These are phyloP conservation scores for Penicillium sp. DNA, from an alignment of 2,329 filamentous ascomycete genomes.

Conservation along the genomic window DNA sequence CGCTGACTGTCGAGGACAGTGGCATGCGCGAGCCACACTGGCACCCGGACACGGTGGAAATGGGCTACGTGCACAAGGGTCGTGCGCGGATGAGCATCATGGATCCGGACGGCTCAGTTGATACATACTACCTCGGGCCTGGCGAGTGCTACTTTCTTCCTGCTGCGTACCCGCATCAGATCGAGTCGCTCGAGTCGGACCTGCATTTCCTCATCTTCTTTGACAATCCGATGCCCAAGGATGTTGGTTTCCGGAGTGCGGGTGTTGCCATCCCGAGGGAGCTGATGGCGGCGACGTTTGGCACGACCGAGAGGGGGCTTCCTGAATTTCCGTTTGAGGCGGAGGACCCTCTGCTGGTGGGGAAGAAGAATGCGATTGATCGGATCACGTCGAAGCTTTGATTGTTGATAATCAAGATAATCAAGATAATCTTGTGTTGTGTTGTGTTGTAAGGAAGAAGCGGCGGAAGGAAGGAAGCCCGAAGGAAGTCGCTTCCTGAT, in stretches of 20 bases:
- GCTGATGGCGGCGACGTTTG: not conserved
- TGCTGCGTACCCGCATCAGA: not conserved
- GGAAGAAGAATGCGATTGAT: not conserved
- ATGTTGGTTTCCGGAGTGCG: not conserved
- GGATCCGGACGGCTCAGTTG: not conserved
- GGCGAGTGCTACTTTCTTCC: not conserved
- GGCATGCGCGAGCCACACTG: not conserved
- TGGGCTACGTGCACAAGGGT: not conserved
- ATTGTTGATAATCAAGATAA: no score
- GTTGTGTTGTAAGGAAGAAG: no score
- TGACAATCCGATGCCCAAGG: not conserved
- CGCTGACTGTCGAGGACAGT: not conserved
- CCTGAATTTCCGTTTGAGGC: not conserved
- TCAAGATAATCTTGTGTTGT: no score
- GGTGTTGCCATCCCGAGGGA: not conserved
- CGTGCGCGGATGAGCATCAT: not conserved
- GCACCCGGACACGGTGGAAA: not conserved
- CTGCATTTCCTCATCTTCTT: not conserved
- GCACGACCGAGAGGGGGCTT: not conserved
- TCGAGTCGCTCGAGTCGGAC: not conserved
- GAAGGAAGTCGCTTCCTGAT: no score
- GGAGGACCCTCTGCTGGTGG: not conserved
- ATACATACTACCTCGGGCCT: not conserved
- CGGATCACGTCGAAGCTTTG: not conserved
- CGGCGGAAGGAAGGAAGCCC: no score